Percentiles rank a stretch among this genome's conserved stretches.
Conservation (phyloP, 2,329 filamentous ascomycete genomes). For the Monilinia fructigena region DNA sequence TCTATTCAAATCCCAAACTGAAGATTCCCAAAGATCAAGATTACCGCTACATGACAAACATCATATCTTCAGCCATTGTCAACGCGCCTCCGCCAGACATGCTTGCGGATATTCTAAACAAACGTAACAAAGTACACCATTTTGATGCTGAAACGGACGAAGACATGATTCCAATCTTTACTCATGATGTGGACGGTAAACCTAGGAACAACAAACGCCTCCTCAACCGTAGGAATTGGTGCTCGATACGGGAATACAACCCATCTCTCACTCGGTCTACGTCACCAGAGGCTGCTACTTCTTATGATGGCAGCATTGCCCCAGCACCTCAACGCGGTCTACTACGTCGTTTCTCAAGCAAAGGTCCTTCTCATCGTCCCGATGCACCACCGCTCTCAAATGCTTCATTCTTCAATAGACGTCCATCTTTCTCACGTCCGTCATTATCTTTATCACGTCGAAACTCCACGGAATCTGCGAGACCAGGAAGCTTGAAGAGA, state of each 20-base stretch:
- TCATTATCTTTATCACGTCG: constrained; percentile 36
- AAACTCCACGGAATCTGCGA: constrained; percentile 43
- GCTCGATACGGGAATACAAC: constrained; percentile 80
- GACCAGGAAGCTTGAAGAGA: constrained; percentile 45
- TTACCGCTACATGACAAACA: constrained; percentile 93
- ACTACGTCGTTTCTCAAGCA: constrained; percentile 38
- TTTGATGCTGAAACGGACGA: constrained; percentile 81
- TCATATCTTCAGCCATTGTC: constrained; percentile 91
- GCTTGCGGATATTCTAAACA: constrained; percentile 89
- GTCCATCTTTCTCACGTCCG: constrained; percentile 43
- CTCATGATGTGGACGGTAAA: constrained; percentile 83
- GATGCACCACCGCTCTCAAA: constrained; percentile 37
- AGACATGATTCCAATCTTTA: constrained; percentile 93
- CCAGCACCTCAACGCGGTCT: constrained; percentile 35
- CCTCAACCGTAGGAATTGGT: constrained; percentile 91
- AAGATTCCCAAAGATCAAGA: constrained; percentile 82
- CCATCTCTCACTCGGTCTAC: constrained; percentile 73
- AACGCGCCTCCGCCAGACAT: constrained; percentile 86
- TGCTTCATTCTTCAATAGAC: constrained; percentile 44
- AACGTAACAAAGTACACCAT: constrained; percentile 78
- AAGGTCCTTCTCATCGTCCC: constrained; percentile 38
- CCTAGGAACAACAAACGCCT: constrained; percentile 87
- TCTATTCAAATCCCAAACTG: constrained; percentile 87
- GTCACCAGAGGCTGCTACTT: constrained; percentile 54
- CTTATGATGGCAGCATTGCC: constrained; percentile 44